Evolutionary conservation across 192 early-diverging fungal genomes (phyloP), one percentile per base, ranked within the genome.

Genomic region (Linnemannia hyalina): DNA sequence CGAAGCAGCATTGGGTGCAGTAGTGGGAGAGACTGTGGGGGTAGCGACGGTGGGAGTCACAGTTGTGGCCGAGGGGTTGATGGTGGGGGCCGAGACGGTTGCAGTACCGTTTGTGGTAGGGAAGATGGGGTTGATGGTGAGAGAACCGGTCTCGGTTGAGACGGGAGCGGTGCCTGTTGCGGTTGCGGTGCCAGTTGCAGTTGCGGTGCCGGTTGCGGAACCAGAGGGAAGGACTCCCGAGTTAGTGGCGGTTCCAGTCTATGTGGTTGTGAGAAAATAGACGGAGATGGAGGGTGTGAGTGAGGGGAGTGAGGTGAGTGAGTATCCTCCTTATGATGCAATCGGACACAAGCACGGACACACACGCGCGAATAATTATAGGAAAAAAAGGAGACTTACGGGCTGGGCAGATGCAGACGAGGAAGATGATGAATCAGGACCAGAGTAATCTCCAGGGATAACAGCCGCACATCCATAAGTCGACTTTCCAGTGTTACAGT

Each of bases 401-500:
- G 68, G 9, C 20, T 36, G 41, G 70, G 8, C 63, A 29, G 65
- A 36, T n/a, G 73, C 44, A 72, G 49, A 52, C 49, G 49, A 52
- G 18, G 49, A 52, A 52, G 49, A 49, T 11, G n/a, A 47, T 46
- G 52, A 74, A 40, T 40, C 38, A 77, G 49, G 49, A 6, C 81
- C 87, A 70, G 83, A 88, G 23, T 91, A 92, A 57, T 90, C 88
- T 35, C 91, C 91, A 26, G 87, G 88, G 26, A 92, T 68, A 26
- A 92, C 60, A 49, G 23, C 35, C 8, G 75, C 76, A 68, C 91
- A 92, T 9, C 91, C 91, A 26, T 82, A 78, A 42, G 88, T 81
- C 16, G 87, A 89, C 46, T 87, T 90, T 44, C 88, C 83, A 11
- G 85, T 85, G 75, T 89, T 87, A 65, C 91, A 92, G 40, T 88